Evolutionary conservation across 2,329 filamentous ascomycete genomes (phyloP).

Genomic region (Sporothrix inflata): DNA sequence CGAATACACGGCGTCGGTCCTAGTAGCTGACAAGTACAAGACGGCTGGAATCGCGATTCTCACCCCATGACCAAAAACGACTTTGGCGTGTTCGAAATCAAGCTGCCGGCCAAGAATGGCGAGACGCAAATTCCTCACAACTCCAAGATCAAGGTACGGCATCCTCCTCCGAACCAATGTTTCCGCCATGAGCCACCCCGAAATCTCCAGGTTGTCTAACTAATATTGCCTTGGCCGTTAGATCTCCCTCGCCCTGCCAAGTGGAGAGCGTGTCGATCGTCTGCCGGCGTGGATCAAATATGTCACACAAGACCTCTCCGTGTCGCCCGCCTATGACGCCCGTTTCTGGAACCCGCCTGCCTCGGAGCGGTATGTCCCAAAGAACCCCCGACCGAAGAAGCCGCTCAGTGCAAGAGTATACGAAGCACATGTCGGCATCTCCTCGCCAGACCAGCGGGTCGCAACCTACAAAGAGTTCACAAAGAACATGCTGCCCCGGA

Average conservation of each 20-base stretch:
- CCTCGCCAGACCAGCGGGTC: slow-evolving; percentile 83
- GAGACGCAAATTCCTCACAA: slow-evolving; percentile 84
- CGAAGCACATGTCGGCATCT: slow-evolving; percentile 98
- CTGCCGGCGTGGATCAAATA: slow-evolving; percentile 97
- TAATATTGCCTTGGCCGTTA: slow-evolving; percentile 42
- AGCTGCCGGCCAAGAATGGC: slow-evolving; percentile 71
- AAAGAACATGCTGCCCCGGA: slow-evolving; percentile 84
- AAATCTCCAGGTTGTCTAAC: background rate
- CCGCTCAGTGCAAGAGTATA: slow-evolving; percentile 89
- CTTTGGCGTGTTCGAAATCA: slow-evolving; percentile 87
- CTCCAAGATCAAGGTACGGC: slow-evolving; percentile 86
- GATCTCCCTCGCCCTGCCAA: slow-evolving; percentile 82
- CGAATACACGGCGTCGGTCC: background rate
- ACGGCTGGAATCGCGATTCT: slow-evolving; percentile 82
- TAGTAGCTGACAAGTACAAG: slow-evolving; percentile 46
- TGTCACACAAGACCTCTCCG: slow-evolving; percentile 86
- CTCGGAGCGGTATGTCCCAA: slow-evolving; percentile 78
- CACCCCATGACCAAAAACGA: slow-evolving; percentile 85
- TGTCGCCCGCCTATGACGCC: slow-evolving; percentile 92
- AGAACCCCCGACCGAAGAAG: slow-evolving; percentile 79
- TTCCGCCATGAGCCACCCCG: background rate
- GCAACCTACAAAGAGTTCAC: slow-evolving; percentile 98
- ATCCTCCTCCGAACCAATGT: background rate
- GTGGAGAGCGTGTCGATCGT: slow-evolving; percentile 80
- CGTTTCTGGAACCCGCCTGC: slow-evolving; percentile 94